Conservation (phyloP, 805 yeast species). For the Lipomyces japonicus region DNA sequence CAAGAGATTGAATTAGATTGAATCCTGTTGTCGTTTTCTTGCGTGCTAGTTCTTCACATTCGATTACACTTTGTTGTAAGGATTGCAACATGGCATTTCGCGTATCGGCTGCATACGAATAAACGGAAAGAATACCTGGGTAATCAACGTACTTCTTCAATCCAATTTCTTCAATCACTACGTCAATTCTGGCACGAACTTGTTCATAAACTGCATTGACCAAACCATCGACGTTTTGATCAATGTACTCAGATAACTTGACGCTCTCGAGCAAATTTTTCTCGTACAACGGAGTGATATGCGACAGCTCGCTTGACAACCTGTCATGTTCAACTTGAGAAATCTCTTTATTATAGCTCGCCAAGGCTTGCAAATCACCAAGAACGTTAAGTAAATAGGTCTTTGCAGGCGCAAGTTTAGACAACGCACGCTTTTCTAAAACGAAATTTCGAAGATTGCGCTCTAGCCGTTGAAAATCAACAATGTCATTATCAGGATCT, state of each 20-base stretch:
- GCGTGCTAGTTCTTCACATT: constrained; percentile 69
- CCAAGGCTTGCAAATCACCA: constrained; percentile 57
- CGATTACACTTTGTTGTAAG: constrained; percentile 58
- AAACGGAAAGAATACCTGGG: constrained; percentile 58
- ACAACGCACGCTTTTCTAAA: constrained; percentile 79
- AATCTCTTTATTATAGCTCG: constrained; percentile 58
- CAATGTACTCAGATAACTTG: constrained; percentile 55
- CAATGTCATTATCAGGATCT: constrained; percentile 4
- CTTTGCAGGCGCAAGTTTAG: constrained; percentile 89
- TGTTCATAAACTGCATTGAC: constrained; percentile 56
- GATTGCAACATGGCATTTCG: constrained; percentile 63
- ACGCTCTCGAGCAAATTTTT: constrained; percentile 50
- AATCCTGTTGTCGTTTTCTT: constrained; percentile 57
- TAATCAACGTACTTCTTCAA: constrained; percentile 52
- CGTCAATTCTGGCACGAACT: constrained; percentile 52
- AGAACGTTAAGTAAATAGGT: constrained; percentile 72
- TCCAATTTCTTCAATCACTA: constrained; percentile 52
- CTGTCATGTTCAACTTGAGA: constrained; percentile 49
- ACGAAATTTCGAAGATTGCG: constrained; percentile 80
- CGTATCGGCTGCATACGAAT: constrained; percentile 65
- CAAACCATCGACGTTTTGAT: constrained; percentile 57
- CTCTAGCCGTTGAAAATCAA: constrained; percentile 75
- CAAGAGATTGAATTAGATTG: constrained; percentile 56
- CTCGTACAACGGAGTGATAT: constrained; percentile 63
- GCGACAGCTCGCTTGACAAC: constrained; percentile 49